These are phyloP conservation scores for Botrytis deweyae DNA, from an alignment of 2,329 filamentous ascomycete genomes.

Conservation along the genomic window DNA sequence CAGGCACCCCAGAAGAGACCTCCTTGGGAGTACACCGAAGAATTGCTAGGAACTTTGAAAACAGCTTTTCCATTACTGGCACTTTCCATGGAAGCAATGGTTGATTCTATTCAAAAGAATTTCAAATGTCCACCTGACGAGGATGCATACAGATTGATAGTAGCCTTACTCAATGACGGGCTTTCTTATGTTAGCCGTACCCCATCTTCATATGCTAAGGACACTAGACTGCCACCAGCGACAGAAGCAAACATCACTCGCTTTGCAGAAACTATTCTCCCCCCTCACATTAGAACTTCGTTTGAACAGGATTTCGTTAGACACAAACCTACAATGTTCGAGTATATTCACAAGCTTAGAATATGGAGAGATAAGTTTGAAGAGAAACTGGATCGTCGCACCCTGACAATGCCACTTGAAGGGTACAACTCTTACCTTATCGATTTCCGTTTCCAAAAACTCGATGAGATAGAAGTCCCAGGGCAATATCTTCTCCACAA, in stretches of 20 bases:
- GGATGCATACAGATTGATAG: slow-evolving; percentile 94
- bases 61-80: slow-evolving; percentile 95
- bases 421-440: slow-evolving; percentile 86
- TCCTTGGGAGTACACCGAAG: slow-evolving; percentile 95
- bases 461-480: slow-evolving; percentile 96
- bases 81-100: slow-evolving; percentile 98
- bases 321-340: slow-evolving; percentile 94
- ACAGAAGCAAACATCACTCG: slow-evolving; percentile 96
- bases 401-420: slow-evolving; percentile 56
- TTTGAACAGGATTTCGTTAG: slow-evolving; percentile 97
- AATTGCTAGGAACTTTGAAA: slow-evolving; percentile 93
- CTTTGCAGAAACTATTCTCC: slow-evolving; percentile 94
- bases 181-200: slow-evolving; percentile 88
- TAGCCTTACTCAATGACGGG: slow-evolving; percentile 95
- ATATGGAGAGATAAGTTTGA: slow-evolving; percentile 98
- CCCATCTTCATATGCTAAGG: slow-evolving; percentile 81
- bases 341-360: slow-evolving; percentile 96
- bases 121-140: slow-evolving; percentile 99
- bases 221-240: slow-evolving; percentile 82
- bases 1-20: slow-evolving; percentile 58
- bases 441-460: slow-evolving; percentile 96
- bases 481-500: slow-evolving; percentile 96
- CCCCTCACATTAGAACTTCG: slow-evolving; percentile 88
- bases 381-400: slow-evolving; percentile 86
- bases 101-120: slow-evolving; percentile 97